Base-by-base conservation (phyloP, 225 moss, liverwort and hornwort genomes). In the Thuidium tamariscinum region DNA sequence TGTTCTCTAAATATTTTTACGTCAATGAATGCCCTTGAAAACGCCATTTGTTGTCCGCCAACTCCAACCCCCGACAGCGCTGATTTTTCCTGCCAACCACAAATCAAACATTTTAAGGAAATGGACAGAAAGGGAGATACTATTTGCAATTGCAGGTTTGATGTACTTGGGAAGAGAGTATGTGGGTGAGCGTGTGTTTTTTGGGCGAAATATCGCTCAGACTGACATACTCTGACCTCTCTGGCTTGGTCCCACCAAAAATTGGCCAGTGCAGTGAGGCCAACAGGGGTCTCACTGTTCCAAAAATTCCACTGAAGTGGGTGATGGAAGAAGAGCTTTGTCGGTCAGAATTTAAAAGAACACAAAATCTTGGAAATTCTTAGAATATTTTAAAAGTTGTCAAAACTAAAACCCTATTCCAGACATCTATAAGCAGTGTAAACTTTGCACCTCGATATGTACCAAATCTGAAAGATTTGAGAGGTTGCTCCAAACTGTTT, bases 21-120 rank as follows among this genome's bases (percentile, higher is more conserved):
- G 62, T 96, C 95, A 29, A 98, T 89, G 59, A 86, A 87, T 77
- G 93, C 94, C 87, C 90, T 95, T 61, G 95, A 91, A 75, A 98
- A 98, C 61, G 89, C 87, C 93, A 92, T 91, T 55, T 92, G 90
- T 87, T 96, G 97, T 51, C 98, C 98, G 41, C 89, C 92, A 49
- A 98, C 93, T 77, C 97, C 98, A 88, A 97, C 94, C 83, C 96
- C 97, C 85, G 93, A 93, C 55, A 97, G 86, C 82, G 90, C 89
- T 81, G 95, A 92, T 41, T 79, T 93, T 86, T 91, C 93, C 90
- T 93, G 90, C 77, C 52, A 85, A 83, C 48, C 85, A 85, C 23
- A 74, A 13, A 87, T 52, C 64, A 18, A 84, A 70, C 44, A 83
- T 56, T 26, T 46, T 77, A 57, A 46, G 67, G 66, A 77, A 61